A percentile compares a stretch with the other conserved stretches of the same genome.
Evolutionary conservation across 495 filamentous ascomycete species (phyloP).

Genomic region (Xylaria flabelliformis): DNA sequence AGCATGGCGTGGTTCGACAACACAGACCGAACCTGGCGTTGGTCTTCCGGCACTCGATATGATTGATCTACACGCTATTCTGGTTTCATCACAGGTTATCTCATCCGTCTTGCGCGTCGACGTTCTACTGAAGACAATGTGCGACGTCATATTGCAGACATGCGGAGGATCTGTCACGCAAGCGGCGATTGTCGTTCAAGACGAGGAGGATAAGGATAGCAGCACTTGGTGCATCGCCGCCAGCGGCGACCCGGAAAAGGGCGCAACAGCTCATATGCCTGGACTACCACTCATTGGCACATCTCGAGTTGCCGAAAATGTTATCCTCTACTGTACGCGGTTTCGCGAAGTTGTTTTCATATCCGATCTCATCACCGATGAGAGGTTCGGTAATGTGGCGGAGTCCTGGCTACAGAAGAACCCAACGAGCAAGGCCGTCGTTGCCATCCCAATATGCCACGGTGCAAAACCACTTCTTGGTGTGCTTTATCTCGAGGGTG

Average conservation of each 20-base stretch:
- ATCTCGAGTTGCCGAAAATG: constrained; percentile 71
- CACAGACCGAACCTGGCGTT: constrained; percentile 52
- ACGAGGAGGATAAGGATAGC: constrained; percentile 65
- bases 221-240: constrained; percentile 75
- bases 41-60: constrained; percentile 72
- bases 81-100: constrained; percentile 88
- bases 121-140: constrained; percentile 84
- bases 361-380: constrained; percentile 81
- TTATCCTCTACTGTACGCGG: constrained; percentile 81
- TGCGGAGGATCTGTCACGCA: constrained; percentile 79
- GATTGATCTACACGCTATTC: constrained; percentile 84
- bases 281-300: constrained; percentile 71
- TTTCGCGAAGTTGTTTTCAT: constrained; percentile 86
- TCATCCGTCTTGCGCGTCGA: constrained; percentile 88
- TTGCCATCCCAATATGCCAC: constrained; percentile 84
- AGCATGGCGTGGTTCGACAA: constrained; percentile 64
- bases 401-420: constrained; percentile 72
- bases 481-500: constrained; percentile 84
- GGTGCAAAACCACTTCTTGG: constrained; percentile 76
- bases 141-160: constrained; percentile 85
- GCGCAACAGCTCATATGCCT: constrained; percentile 65
- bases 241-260: constrained; percentile 71
- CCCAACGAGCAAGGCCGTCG: constrained; percentile 75
- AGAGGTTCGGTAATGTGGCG: constrained; percentile 82
- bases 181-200: constrained; percentile 78